Conservation (phyloP, 2,329 filamentous ascomycete genomes). For the Fusarium paranaense region DNA sequence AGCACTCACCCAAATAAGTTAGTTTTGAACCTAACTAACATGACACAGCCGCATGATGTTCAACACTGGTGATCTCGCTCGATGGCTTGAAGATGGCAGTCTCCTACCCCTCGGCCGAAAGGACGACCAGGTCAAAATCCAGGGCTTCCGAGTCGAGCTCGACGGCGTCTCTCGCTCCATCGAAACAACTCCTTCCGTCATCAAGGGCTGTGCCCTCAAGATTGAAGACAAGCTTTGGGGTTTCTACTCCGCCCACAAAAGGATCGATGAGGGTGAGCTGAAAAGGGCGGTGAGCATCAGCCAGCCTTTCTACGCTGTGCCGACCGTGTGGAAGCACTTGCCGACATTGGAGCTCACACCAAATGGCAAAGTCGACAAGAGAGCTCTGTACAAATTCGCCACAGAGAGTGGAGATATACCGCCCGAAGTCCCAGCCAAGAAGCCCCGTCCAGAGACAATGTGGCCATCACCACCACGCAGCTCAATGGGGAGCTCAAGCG, state of each 20-base stretch:
- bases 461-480: background rate
- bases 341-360: slow-evolving; percentile 25
- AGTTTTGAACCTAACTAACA: background rate
- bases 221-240: slow-evolving; percentile 2
- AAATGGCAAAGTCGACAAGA: slow-evolving; percentile 30
- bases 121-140: slow-evolving; percentile 32
- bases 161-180: slow-evolving; percentile 7
- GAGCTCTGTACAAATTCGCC: slow-evolving; percentile 11
- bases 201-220: slow-evolving; percentile 3
- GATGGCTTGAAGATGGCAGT: slow-evolving; percentile 27
- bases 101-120: slow-evolving; percentile 32
- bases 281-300: slow-evolving; percentile 3
- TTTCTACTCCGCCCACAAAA: slow-evolving; percentile 10
- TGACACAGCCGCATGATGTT: slow-evolving; percentile 17
- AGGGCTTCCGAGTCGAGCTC: slow-evolving; percentile 8
- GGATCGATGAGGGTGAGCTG: slow-evolving; percentile 20
- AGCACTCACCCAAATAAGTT: fast-evolving
- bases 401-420: background rate
- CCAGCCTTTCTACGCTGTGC: slow-evolving; percentile 29
- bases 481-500: slow-evolving; percentile 5
- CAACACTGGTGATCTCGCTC: slow-evolving; percentile 29
- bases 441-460: slow-evolving; percentile 3
- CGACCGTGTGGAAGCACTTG: slow-evolving; percentile 21
- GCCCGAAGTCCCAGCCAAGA: background rate
- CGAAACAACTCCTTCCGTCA: background rate